Base-by-base conservation (phyloP, 2,329 filamentous ascomycete genomes). In the Clonostachys rosea region DNA sequence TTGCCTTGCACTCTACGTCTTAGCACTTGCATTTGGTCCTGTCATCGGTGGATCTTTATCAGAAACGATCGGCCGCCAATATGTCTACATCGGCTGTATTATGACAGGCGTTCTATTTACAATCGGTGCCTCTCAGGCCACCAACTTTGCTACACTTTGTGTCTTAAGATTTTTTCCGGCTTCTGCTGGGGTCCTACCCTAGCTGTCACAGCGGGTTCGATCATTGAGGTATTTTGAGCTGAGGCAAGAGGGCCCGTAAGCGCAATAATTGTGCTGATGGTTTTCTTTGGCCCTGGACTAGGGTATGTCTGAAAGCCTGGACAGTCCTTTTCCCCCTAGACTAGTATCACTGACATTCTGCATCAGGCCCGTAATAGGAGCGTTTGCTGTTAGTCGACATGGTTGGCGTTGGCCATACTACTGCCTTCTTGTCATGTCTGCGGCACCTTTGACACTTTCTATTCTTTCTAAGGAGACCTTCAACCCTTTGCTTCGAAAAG, bases 21-120 rank as follows among this genome's bases (percentile, higher is more conserved):
- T 84, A 9, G 82, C 81, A 1, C 69, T 86, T 1, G 79, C 68
- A 5, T 66, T 84, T 14, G 83, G 82, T 0, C 83, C 83, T 7
- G 63, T 84, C 44, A 51, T 83, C 14, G 77, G 76, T 10, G 79
- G 81, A 0, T 82, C 81, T 0, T 55, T 84, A 1, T 81, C 76
- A 42, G 83, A 86, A 56, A 74, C 69, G 0, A 63, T 77, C 34
- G 83, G 83, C 3, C 68, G 83, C 2, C 67, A 71, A 17, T 63
- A 71, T 3, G 70, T 84, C 20, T 84, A 81, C 57, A 46, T 74
- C 2, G 53, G 65, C 2, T 68, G 68, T 0, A 59, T 74, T 2
- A 69, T 73, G 0, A 53, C 79, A 0, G 78, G 75, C 4, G 69
- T 71, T 3, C 55, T 83, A 0, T 86, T 84, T 56, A 76, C 74